Evolutionary conservation across 2,329 filamentous ascomycete genomes (phyloP), one percentile per base, ranked within the genome.

Genomic region (Ophiostoma sp.): DNA sequence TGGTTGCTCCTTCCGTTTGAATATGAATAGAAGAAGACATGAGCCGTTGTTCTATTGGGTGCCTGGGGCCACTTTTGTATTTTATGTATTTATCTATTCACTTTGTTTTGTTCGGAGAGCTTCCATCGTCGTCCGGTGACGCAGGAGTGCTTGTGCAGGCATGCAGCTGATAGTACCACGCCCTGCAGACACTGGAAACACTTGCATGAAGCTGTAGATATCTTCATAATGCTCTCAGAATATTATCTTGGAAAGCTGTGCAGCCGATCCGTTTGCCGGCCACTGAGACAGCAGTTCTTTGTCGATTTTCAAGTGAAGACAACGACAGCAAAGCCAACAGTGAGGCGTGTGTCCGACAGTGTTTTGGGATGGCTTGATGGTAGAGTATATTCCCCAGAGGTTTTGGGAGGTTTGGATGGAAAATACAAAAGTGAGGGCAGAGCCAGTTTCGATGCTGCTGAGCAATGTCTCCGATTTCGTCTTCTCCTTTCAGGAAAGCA

Each of bases 1-100:
- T 57, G 52, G 52, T 57, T n/a, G 52, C 52, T 57, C 52, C 52
- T 57, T 57, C 52, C 23, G n/a, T 57, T 57, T 54, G 48, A 7
- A 54, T 23, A 54, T 54, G 48, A 7, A 54, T 23, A 54, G 3
- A 8, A 23, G 48, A 10, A 2, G n/a, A n/a, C n/a, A 8, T 3
- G 15, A n/a, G n/a, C 5, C 10, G 8, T 8, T 13, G 8, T 13
- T 27, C 27, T 11, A 13, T 57, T 15, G 5, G 20, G n/a, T 13
- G 5, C 2, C 2, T 4, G 23, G 23, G 11, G 23, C n/a, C 52
- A 27, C n/a, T 27, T 57, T 31, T 27, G 8, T 27, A 15, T 13
- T 57, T 31, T 57, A 27, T 57, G n/a, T 57, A 57, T 27, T 57
- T 57, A 27, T 57, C 23, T 27, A 3, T 57, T 27, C 4, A 13